Conservation (phyloP, 2,329 filamentous ascomycete species). For the Pseudogymnoascus pannorum region DNA sequence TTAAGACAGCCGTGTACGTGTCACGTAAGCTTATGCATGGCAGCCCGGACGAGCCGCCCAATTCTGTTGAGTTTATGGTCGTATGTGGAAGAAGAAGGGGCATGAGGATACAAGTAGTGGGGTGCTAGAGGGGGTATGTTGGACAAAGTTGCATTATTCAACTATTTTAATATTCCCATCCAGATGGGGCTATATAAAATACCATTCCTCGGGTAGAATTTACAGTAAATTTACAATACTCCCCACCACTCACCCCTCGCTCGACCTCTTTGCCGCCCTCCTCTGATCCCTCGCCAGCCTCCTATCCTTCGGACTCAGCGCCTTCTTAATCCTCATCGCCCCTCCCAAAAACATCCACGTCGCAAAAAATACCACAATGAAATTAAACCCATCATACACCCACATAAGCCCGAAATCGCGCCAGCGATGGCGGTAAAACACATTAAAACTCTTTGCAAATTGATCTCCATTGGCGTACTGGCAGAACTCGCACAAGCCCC, state of each 20-base stretch:
- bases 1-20: no score
- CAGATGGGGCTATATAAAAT: background rate
- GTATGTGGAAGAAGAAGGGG: no score
- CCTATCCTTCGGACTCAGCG: conserved; percentile 10
- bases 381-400: conserved; percentile 59
- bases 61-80: no score
- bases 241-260: background rate
- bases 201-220: background rate
- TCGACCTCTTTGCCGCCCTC: conserved; percentile 3
- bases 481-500: conserved; percentile 57
- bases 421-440: conserved; percentile 56
- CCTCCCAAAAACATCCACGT: conserved; percentile 45
- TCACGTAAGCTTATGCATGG: no score
- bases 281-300: conserved; percentile 7
- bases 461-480: conserved; percentile 52
- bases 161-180: background rate
- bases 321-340: conserved; percentile 10
- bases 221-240: background rate
- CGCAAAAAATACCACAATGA: conserved; percentile 42
- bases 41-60: no score
- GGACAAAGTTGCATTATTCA: background rate
- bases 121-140: background rate
- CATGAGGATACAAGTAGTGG: no score
- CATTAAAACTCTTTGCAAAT: conserved; percentile 44
- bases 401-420: conserved; percentile 58